Base-by-base conservation (phyloP, 768 basidiomycete species). In the Nidula microcarpa region DNA sequence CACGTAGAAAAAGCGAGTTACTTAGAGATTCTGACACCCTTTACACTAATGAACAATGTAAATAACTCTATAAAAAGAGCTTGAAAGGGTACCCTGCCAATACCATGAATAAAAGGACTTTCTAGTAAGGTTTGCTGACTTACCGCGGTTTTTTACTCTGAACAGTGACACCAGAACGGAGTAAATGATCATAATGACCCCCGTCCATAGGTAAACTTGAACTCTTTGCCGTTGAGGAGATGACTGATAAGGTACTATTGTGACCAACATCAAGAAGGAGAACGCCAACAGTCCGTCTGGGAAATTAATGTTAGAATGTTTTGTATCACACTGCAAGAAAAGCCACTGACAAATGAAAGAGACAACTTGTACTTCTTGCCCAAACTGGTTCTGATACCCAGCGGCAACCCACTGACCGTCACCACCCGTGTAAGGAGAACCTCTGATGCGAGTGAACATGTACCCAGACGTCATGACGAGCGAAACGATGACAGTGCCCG, bases 381-480 rank as follows among this genome's bases (percentile, higher is more conserved):
- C 96, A 64, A 80, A 90, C 68, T 97, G 94, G 60, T 85, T 93
- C 65, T 87, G 86, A 72, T 86, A 98, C 4, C 96, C 96, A 8
- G 72, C 78, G 7, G 94, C 90, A 61, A 99, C 87, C 89, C 93
- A 94, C 47, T 79, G 74, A 18, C 86, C 85, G 52, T 81, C 77
- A 0, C 74, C 73, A 32, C 82, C 84, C 18, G 73, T 74, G 64
- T 82, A 93, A 2, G 93, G 94, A 46, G 79, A 78, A 33, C 78
- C 79, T 56, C 96, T 86, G 60, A 99, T 99, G 57, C 87, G 89
- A 54, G 89, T 90, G 73, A 96, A 99, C 97, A 99, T 99, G 75
- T 85, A 89, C 6, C 97, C 97, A 7, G 88, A 85, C 17, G 86
- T 95, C 87, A 98, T 96, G 60, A 92, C 71, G 16, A 91, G 86